Evolutionary conservation across 768 basidiomycete genomes (phyloP).

Genomic region (Boletellus sp.): DNA sequence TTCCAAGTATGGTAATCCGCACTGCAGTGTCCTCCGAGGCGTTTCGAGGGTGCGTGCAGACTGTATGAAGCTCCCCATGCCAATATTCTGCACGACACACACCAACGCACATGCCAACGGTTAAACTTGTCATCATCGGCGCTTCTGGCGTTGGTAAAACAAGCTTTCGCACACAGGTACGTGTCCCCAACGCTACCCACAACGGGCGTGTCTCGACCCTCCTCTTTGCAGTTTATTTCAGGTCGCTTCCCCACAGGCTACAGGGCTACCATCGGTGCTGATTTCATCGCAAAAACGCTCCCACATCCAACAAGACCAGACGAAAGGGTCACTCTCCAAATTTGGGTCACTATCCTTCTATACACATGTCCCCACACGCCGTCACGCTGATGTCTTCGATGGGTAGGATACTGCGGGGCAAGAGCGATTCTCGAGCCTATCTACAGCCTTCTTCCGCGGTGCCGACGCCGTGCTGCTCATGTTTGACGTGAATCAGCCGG

Average conservation of each 20-base stretch:
- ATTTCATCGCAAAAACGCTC: slow-evolving; percentile 77
- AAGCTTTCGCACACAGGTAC: slow-evolving; percentile 68
- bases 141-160: slow-evolving; percentile 85
- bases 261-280: slow-evolving; percentile 84
- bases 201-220: not conserved
- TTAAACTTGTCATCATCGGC: slow-evolving; percentile 82
- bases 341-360: slow-evolving; percentile 45
- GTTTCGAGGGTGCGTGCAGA: not conserved
- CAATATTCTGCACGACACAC: slow-evolving; percentile 4
- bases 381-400: slow-evolving; percentile 5
- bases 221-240: slow-evolving; percentile 60
- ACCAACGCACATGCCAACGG: slow-evolving; percentile 51
- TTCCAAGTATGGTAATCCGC: slow-evolving; percentile 10
- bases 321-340: slow-evolving; percentile 65
- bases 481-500: slow-evolving; percentile 71
- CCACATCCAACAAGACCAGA: slow-evolving; percentile 54
- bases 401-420: slow-evolving; percentile 80
- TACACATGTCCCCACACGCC: not conserved
- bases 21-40: not conserved
- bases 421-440: slow-evolving; percentile 81
- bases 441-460: slow-evolving; percentile 79
- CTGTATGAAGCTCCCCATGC: slow-evolving; percentile 18
- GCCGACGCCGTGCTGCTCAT: slow-evolving; percentile 80
- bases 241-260: slow-evolving; percentile 74
- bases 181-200: slow-evolving; percentile 15